Base-by-base conservation (phyloP, 1,139 yeast genomes). In the Taphrina betulina region DNA sequence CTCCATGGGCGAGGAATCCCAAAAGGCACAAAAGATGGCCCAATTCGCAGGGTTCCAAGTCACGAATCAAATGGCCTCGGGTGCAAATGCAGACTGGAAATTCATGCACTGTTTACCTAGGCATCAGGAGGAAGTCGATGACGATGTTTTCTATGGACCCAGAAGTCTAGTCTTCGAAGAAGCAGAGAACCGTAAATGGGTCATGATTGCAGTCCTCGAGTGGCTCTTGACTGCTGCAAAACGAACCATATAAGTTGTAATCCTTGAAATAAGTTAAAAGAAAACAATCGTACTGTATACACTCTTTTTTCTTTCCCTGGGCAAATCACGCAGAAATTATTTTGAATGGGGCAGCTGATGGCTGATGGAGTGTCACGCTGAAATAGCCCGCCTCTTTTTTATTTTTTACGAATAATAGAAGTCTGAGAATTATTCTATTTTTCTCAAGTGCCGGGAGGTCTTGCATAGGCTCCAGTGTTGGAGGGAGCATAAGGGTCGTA, bases 71-170 rank as follows among this genome's bases (percentile, higher is more conserved):
- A 75, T 90, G 75, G 79, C 85, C 24, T 58, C 66, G 4, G 75
- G 79, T 7, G 92, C 90, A 24, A 78, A 78, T 61, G 68, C 77
- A 28, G 72, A 80, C 68, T 89, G 92, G 86, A 86, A 81, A 68
- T 92, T 92, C 71, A 89, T 92, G 96, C 98, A 92, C 69, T 92
- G 98, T 71, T 77, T 92, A 64, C 98, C 98, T 61, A 83, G 98
- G 72, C 95, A 92, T 65, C 78, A 79, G 29, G 96, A 90, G 70
- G 98, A 92, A 72, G 98, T 92, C 42, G 78, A 82, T 40, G 98
- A 92, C 69, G 95, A 85, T 43, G 94, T 92, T 1, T 92, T 92
- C 68, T 92, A 90, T 72, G 77, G 90, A 54, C 81, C 82, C 33
- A 79, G 83, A 62, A 87, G 96, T 1, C 74, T 92, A 57, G 98